Evolutionary conservation across 371 early-diverging fungal species (phyloP), one percentile per base, ranked within the genome.

Genomic region (Phascolomyces articulosus): DNA sequence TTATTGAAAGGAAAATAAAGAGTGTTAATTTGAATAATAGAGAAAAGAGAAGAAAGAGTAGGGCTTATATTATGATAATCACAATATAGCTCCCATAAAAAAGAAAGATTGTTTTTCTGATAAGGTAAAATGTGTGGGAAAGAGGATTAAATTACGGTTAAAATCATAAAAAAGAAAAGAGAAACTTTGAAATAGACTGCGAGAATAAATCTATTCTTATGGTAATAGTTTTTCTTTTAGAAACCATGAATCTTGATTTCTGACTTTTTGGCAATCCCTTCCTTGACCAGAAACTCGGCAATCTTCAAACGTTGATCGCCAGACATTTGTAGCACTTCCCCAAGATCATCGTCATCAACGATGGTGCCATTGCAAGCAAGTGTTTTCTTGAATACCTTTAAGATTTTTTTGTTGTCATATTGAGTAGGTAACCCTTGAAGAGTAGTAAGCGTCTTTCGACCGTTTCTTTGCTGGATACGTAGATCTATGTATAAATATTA

Each of bases 361-460:
- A 98, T 80, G 21, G 87, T 95, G 23, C 99, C 99, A 85, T 93
- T 97, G 84, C 98, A 98, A 58, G 96, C 96, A 75, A 97, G 96
- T 48, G 90, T 90, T 82, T 95, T 96, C 84, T 96, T 98, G 74
- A 99, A 95, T 28, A 87, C 89, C 79, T 96, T 97, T 67, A 98
- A 79, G 64, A 99, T 79, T 65, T 88, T 86, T 78, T 95, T 96
- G 66, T 86, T 84, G 75, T 98, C 95, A 68, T 92, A 87, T 60
- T 92, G 88, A 29, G 79, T 83, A 65, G 96, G 57, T 16, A 57
- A 24, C 34, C 57, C 57, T 47, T 63, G 64, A 48, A 96, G 84
- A 28, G 96, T 95, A 4, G 98, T 97, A 70, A 96, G 75, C 55
- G 96, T 95, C 84, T 99, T 99, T 77, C 95, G 88, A 64, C 98